Base-by-base conservation (phyloP, 345 rosid genomes). In the Euphorbia tirucalli region DNA sequence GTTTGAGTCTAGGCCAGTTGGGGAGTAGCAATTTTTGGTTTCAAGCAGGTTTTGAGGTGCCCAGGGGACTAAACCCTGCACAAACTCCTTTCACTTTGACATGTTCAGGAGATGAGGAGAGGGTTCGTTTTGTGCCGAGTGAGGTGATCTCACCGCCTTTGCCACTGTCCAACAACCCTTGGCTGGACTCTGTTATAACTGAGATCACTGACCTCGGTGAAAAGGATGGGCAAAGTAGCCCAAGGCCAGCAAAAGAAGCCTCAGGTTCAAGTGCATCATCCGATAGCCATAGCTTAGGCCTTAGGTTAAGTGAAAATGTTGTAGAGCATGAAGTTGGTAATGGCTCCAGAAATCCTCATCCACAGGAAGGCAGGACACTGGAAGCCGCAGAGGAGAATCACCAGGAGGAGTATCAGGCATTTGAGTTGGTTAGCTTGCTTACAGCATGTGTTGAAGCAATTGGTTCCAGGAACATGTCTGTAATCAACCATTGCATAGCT, bases 191-290 rank as follows among this genome's bases (percentile, higher is more conserved):
- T 32, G 85, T 84, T 4, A 82, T 93, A 44, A 90, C 88, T 0
- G 88, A 88, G 85, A 85, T 94, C 80, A 83, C 93, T 56, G 89
- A 87, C 30, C 32, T 88, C 1, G 94, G 93, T 0, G 97, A 86
- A 62, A 88, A 88, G 68, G 93, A 81, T 1, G 84, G 72, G 25
- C 90, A 87, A 75, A 81, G 89, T 69, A 85, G 86, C 76, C 91
- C 76, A 24, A 81, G 86, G 77, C 83, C 82, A 1, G 88, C 65
- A 39, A 87, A 77, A 71, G 97, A 95, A 82, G 87, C 87, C 60
- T 90, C 96, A 3, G 96, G 89, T 73, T 88, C 99, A 31, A 92
- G 94, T 49, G 74, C 87, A 70, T 95, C 97, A 44, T 90, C 97
- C 21, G 94, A 89, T 62, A 89, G 90, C 75, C 83, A 77, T 8